Percentiles rank a stretch among this genome's conserved stretches.
Evolutionary conservation across 768 basidiomycete species (phyloP).

Genomic region (Lactifluus volemus): DNA sequence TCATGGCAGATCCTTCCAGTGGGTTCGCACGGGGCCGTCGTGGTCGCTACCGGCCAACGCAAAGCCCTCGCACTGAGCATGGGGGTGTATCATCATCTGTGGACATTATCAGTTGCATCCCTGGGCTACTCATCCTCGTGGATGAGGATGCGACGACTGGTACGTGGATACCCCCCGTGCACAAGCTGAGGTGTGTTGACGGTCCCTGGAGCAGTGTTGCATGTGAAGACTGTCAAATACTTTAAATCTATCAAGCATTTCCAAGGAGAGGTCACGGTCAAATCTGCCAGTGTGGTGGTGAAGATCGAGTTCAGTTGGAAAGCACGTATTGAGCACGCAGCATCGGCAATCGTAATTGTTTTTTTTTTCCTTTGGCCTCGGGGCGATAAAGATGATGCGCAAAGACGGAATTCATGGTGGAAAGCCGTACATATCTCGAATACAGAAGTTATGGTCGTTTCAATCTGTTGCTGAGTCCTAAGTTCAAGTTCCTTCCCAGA

Average conservation of each 20-base stretch:
- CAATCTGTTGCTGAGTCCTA: too few relatives aligned
- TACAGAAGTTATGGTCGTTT: too few relatives aligned
- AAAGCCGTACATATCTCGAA: too few relatives aligned
- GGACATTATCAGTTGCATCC: slow-evolving; percentile 84
- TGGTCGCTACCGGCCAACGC: slow-evolving; percentile 76
- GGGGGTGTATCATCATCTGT: slow-evolving; percentile 87
- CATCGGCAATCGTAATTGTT: background rate
- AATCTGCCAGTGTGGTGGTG: slow-evolving; percentile 38
- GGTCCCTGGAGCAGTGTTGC: slow-evolving; percentile 50
- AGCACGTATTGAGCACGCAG: background rate
- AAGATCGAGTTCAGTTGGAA: slow-evolving; percentile 1
- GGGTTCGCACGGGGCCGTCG: slow-evolving; percentile 76
- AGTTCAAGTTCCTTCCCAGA: too few relatives aligned
- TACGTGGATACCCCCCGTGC: slow-evolving; percentile 28
- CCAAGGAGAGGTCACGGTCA: slow-evolving; percentile 77
- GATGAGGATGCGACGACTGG: slow-evolving; percentile 85
- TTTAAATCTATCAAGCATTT: slow-evolving; percentile 87
- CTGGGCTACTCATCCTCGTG: slow-evolving; percentile 81
- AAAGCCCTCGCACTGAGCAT: slow-evolving; percentile 82
- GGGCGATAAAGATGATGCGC: background rate
- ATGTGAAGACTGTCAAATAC: slow-evolving; percentile 86
- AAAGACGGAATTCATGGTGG: background rate
- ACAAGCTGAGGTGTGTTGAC: background rate
- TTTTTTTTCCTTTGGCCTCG: background rate
- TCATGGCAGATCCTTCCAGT: too few relatives aligned